Evolutionary conservation across 2,329 filamentous ascomycete genomes (phyloP).

Genomic region (Pseudomassariella vexata): DNA sequence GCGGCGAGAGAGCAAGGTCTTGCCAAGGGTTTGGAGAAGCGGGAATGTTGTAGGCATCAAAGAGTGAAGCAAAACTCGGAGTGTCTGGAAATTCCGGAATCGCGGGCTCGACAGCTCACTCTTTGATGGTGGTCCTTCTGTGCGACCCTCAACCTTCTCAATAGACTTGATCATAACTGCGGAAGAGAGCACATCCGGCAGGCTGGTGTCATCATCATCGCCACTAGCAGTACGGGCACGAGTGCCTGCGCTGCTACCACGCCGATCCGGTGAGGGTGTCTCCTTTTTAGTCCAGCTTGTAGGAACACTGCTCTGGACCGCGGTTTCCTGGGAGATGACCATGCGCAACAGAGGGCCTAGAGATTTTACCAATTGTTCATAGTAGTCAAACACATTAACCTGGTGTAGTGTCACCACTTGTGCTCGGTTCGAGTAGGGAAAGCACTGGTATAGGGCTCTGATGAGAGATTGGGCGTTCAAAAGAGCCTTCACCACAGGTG

Average conservation of each 20-base stretch:
- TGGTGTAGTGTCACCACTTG: slow-evolving; percentile 61
- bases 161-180: slow-evolving; percentile 17
- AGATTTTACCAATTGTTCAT: slow-evolving; percentile 64
- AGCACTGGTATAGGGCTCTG: slow-evolving; percentile 68
- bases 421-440: slow-evolving; percentile 62
- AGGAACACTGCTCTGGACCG: slow-evolving; percentile 68
- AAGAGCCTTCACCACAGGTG: slow-evolving; percentile 70
- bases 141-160: slow-evolving; percentile 9
- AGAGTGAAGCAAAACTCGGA: slow-evolving; percentile 72
- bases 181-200: slow-evolving; percentile 19
- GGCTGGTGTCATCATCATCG: slow-evolving; percentile 20
- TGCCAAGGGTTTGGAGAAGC: slow-evolving; percentile 81
- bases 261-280: slow-evolving; percentile 13
- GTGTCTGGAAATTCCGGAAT: slow-evolving; percentile 70
- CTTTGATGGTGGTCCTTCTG: slow-evolving; percentile 14
- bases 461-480: slow-evolving; percentile 72
- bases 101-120: slow-evolving; percentile 27
- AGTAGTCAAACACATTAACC: slow-evolving; percentile 82
- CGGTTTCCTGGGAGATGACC: slow-evolving; percentile 79
- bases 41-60: slow-evolving; percentile 75
- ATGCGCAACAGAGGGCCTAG: slow-evolving; percentile 74
- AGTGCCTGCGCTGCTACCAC: slow-evolving; percentile 7
- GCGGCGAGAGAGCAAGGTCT: slow-evolving; percentile 70
- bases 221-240: slow-evolving; percentile 6
- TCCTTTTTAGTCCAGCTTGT: slow-evolving; percentile 49